Conservation (phyloP, 306 rosid species). For the Glycine latifolia region DNA sequence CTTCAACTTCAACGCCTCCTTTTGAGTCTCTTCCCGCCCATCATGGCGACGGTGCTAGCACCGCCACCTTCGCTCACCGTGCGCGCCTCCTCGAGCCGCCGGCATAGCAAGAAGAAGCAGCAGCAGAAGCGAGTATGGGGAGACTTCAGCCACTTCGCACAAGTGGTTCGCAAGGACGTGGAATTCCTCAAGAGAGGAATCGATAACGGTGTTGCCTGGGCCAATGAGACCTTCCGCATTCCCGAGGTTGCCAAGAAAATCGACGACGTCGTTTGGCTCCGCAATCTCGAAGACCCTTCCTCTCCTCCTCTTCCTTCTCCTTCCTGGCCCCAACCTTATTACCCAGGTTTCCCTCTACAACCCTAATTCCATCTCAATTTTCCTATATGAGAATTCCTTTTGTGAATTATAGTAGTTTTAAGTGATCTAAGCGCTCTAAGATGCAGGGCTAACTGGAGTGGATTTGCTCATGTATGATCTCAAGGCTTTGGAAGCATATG, state of each 20-base stretch:
- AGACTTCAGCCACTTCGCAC: conserved; percentile 68
- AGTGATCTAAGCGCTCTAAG: no score
- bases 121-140: conserved; percentile 53
- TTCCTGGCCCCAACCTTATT: conserved; percentile 81
- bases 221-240: conserved; percentile 66
- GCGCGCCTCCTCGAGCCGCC: conserved; percentile 33
- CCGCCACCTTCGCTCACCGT: conserved; percentile 39
- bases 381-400: background rate
- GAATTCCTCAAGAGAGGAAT: conserved; percentile 72
- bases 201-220: conserved; percentile 70
- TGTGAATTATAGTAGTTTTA: background rate
- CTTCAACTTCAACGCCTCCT: background rate
- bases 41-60: conserved; percentile 59
- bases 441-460: conserved; percentile 73
- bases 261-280: conserved; percentile 81
- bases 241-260: conserved; percentile 66
- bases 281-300: conserved; percentile 74
- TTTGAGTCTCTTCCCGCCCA: conserved; percentile 31
- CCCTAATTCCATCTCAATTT: background rate
- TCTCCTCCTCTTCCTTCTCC: conserved; percentile 60
- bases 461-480: conserved; percentile 87
- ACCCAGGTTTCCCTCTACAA: conserved; percentile 63
- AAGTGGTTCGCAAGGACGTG: conserved; percentile 74
- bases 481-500: conserved; percentile 84
- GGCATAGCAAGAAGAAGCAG: conserved; percentile 27